Conservation (phyloP, 768 basidiomycete genomes). For the Mycena sanguinolenta region DNA sequence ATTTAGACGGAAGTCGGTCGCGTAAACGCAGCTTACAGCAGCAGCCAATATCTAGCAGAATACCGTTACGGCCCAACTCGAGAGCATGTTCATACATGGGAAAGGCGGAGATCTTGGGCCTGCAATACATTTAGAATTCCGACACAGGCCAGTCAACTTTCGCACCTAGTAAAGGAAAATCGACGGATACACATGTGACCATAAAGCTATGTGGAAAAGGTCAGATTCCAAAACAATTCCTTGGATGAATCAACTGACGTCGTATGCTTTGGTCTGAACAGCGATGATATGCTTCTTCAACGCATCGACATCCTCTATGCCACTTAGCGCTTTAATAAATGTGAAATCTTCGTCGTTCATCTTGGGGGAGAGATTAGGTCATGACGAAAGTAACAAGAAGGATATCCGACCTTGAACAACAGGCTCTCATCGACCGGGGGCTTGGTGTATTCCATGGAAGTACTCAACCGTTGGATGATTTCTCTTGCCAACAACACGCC, state of each 20-base stretch:
- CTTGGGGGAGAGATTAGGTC: neutral
- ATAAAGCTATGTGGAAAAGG: neutral
- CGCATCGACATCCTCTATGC: conserved; percentile 45
- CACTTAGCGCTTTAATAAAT: conserved; percentile 47
- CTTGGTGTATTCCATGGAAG: conserved; percentile 21
- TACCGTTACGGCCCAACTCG: conserved; percentile 45
- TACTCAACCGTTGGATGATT: no score
- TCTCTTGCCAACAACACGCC: neutral
- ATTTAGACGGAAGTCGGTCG: neutral
- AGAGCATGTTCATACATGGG: conserved; percentile 52
- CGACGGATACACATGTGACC: conserved; percentile 41
- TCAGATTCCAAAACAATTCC: neutral
- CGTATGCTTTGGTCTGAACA: conserved; percentile 50
- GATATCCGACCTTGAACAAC: conserved; percentile 10
- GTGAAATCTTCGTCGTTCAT: conserved; percentile 31
- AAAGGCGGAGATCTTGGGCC: conserved; percentile 48
- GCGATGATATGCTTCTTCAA: conserved; percentile 49
- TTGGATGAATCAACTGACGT: conserved; percentile 31
- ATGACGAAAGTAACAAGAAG: no score
- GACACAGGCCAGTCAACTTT: neutral
- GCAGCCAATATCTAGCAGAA: conserved; percentile 60
- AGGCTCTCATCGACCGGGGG: conserved; percentile 28
- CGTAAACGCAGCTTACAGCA: conserved; percentile 48
- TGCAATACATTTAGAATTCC: neutral
- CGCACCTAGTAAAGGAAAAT: conserved; percentile 42